Conservation (phyloP, 257 asterid genomes). For the Solanum rostratum region DNA sequence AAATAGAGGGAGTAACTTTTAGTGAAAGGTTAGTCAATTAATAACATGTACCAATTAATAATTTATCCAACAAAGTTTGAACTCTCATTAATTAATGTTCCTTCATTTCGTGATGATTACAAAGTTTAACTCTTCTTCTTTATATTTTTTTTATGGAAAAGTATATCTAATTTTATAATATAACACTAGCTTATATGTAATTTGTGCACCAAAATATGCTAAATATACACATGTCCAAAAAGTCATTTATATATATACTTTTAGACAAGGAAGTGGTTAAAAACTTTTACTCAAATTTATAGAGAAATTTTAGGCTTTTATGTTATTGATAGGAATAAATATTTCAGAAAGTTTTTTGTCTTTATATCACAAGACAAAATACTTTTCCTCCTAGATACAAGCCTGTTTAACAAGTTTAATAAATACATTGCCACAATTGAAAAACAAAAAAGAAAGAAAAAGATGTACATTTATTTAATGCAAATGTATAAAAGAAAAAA, state of each 20-base stretch:
- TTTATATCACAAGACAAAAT: neutral
- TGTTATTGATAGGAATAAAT: neutral
- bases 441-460: neutral
- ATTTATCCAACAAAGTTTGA: neutral
- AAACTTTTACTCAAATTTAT: neutral
- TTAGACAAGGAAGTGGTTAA: neutral
- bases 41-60: neutral
- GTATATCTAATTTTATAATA: neutral
- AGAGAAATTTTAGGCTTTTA: neutral
- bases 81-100: neutral
- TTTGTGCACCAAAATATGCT: neutral
- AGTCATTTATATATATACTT: neutral
- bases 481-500: neutral
- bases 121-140: neutral
- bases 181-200: neutral
- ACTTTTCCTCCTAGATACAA: neutral
- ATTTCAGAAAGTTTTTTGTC: slow-evolving; percentile 3
- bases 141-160: neutral
- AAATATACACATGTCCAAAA: neutral
- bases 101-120: neutral
- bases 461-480: neutral
- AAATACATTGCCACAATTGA: neutral
- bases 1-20: too few species aligned
- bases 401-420: neutral
- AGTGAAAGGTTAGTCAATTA: too few species aligned